phyloP scores from a whole-genome alignment of 352 stramenopile genomes.

The Pythium coloratum region DNA sequence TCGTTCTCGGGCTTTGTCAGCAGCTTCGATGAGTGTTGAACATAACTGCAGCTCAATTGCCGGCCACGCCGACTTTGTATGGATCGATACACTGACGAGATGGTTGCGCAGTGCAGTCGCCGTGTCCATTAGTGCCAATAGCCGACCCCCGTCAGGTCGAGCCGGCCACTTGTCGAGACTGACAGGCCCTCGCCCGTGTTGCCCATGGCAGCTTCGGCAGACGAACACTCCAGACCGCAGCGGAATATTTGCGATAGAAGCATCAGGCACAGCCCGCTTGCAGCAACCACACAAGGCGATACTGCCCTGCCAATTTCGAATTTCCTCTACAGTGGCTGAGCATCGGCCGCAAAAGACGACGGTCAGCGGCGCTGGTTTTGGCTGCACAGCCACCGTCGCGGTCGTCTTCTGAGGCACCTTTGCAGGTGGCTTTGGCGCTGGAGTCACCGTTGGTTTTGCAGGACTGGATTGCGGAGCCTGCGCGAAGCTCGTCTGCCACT shows the following conservation, averaged over 20 bases:
- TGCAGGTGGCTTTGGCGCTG: not conserved
- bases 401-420: not conserved
- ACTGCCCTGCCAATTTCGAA: not conserved
- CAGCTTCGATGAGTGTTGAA: not conserved
- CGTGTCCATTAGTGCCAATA: not conserved
- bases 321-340: not conserved
- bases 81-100: not conserved
- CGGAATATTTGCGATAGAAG: not conserved
- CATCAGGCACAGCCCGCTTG: not conserved
- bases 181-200: not conserved
- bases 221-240: not conserved
- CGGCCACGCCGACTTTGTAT: not conserved
- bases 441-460: not conserved
- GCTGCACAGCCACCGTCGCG: not conserved
- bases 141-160: not conserved
- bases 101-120: not conserved
- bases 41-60: not conserved
- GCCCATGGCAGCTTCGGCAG: not conserved
- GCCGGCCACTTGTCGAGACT: constrained; percentile 1
- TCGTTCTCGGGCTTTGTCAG: not conserved
- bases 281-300: not conserved
- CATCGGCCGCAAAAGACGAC: constrained; percentile 2
- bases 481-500: not conserved
- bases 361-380: not conserved
- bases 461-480: not conserved